These are phyloP conservation scores for Thalassiosira livingstoniorum DNA, from an alignment of 352 stramenopile species.

Conservation along the genomic window DNA sequence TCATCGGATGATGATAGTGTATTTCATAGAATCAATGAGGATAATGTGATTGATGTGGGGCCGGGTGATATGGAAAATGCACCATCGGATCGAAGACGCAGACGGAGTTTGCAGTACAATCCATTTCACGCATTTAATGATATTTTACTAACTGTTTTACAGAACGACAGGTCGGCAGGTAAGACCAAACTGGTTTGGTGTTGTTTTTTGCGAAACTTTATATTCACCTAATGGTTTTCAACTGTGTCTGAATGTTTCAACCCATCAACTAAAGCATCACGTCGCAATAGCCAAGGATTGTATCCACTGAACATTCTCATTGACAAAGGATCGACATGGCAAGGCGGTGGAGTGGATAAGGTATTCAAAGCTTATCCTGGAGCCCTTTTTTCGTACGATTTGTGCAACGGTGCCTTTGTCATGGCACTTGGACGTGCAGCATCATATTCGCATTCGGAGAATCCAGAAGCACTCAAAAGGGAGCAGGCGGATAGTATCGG, in stretches of 20 bases:
- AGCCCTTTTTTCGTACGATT: conserved; percentile 33
- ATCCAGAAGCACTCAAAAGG: neutral
- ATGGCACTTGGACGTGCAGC: conserved; percentile 15
- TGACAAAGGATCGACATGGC: conserved; percentile 33
- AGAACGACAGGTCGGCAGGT: neutral
- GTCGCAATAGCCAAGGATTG: conserved; percentile 23
- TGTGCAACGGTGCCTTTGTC: conserved; percentile 18
- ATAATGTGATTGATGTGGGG: conserved; percentile 8
- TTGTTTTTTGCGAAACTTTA: too few species aligned
- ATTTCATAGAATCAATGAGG: conserved; percentile 26
- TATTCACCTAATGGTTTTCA: too few species aligned
- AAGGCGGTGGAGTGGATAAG: conserved; percentile 18
- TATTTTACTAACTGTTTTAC: conserved; percentile 25
- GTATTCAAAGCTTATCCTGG: conserved; percentile 33
- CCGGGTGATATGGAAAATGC: conserved; percentile 13
- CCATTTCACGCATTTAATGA: conserved; percentile 6
- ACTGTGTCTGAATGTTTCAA: too few species aligned
- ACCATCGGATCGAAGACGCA: neutral
- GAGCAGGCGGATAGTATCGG: conserved; percentile 25
- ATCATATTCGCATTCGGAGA: conserved; percentile 1
- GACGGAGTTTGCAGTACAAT: conserved; percentile 15
- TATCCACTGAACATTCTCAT: conserved; percentile 42
- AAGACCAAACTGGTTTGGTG: too few species aligned
- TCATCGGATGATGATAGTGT: conserved; percentile 24
- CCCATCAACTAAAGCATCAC: too few species aligned